Evolutionary conservation across 768 basidiomycete genomes (phyloP), one percentile per base, ranked within the genome.

Genomic region (Naganishia kalamii): DNA sequence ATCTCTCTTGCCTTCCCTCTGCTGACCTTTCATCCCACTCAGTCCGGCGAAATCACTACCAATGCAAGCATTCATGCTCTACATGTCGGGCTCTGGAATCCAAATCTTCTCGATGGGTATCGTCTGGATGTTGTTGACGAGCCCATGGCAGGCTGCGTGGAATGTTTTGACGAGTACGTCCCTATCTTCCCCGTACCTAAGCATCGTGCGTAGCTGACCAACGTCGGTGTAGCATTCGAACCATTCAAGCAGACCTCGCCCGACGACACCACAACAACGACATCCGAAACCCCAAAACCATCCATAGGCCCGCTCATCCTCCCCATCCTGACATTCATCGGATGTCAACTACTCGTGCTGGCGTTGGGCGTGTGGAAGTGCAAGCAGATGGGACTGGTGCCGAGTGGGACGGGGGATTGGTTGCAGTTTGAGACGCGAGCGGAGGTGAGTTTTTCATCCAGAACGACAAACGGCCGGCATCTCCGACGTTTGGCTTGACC

Each of bases 51-150:
- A 97, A 78, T 85, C 86, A 15, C 82, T 97, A 29, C 92, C 92
- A 3, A 96, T 96, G 93, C 92, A 97, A 74, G 91, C 88, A 4
- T 88, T 97, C 80, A 97, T 97, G 93, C 83, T 97, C 35, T 97
- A 97, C 84, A 94, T 97, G 89, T 93, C 92, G 23, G 93, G 93
- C 37, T 87, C 90, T 13, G 90, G 91, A 54, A 88, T 97, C 15
- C 93, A 97, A 78, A 88, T 97, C 46, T 96, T 97, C 78, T 93
- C 91, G 79, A 90, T 97, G 82, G 92, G 93, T 35, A 93, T 92
- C 76, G 88, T 97, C 23, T 87, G 91, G 74, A 92, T 93, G 90
- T 83, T 97, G 13, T 83, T 97, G 65, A 81, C 90, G 65, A 83
- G 85, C 11, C 93, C 93, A 0, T 86, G 94, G 79, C 90, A 88